phyloP scores from a whole-genome alignment of 306 rosid genomes.

The Cicer judaicum region DNA sequence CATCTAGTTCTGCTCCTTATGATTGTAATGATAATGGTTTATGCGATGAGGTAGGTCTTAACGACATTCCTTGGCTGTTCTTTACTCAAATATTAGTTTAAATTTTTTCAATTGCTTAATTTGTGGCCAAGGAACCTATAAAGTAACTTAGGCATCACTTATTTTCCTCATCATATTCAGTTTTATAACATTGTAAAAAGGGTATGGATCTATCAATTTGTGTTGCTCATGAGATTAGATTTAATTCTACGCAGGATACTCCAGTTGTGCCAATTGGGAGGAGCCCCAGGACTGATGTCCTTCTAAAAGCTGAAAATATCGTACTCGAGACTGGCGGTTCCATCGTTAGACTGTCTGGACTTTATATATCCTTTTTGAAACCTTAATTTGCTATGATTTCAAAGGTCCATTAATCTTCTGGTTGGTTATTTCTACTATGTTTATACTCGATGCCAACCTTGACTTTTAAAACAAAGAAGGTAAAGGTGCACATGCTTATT shows the following conservation, averaged over 20 bases:
- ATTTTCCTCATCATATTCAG: conserved; percentile 7
- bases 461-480: conserved; percentile 73
- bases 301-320: conserved; percentile 77
- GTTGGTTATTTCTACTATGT: conserved; percentile 29
- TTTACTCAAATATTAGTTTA: not conserved
- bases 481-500: conserved; percentile 85
- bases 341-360: conserved; percentile 85
- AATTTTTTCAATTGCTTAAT: not conserved
- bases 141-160: not conserved
- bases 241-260: conserved; percentile 64
- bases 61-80: conserved; percentile 26
- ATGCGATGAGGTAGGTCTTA: conserved; percentile 77
- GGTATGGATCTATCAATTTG: conserved; percentile 2
- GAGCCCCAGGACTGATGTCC: conserved; percentile 86
- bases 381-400: conserved; percentile 37
- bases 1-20: conserved; percentile 95
- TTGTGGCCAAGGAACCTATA: not conserved
- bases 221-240: conserved; percentile 31
- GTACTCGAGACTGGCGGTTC: conserved; percentile 84
- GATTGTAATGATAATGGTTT: conserved; percentile 83
- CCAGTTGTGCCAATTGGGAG: conserved; percentile 89
- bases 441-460: conserved; percentile 53
- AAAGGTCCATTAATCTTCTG: conserved; percentile 13
- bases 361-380: conserved; percentile 82
- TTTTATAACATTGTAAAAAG: conserved; percentile 13